These are phyloP conservation scores for Cucurbita maxima DNA, from an alignment of 306 rosid genomes.

Conservation along the genomic window DNA sequence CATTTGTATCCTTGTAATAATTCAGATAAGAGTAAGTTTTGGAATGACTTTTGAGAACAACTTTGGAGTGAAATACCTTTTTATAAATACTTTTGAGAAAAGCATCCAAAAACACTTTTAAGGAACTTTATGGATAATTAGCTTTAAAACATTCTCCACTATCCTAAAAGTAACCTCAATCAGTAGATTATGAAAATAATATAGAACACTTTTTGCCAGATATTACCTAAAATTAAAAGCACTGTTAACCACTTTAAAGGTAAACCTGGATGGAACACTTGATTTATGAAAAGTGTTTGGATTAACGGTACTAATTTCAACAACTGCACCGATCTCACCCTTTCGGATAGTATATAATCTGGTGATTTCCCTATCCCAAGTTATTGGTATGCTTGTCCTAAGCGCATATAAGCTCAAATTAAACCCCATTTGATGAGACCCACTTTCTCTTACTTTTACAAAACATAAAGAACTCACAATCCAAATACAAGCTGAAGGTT, in stretches of 20 bases:
- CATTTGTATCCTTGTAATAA: neutral
- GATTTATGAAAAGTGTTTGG: neutral
- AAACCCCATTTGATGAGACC: no score
- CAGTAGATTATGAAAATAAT: neutral
- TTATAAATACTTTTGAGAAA: neutral
- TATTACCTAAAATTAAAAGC: neutral
- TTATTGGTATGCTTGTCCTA: neutral
- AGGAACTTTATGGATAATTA: neutral
- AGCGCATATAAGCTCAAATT: neutral
- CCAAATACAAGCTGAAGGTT: no score
- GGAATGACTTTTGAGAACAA: neutral
- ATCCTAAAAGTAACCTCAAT: neutral
- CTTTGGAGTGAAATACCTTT: neutral
- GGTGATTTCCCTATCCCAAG: neutral
- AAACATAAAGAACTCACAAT: no score
- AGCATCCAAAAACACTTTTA: neutral
- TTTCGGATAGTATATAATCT: no score
- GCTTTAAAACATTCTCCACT: neutral
- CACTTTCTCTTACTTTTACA: no score
- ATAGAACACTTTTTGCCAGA: neutral
- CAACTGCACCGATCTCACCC: no score
- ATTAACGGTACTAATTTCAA: no score
- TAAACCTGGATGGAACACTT: neutral
- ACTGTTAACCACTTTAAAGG: neutral
- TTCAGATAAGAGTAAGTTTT: neutral